Base-by-base conservation (phyloP, 2,329 filamentous ascomycete species). In the Elsinoe arachidis region DNA sequence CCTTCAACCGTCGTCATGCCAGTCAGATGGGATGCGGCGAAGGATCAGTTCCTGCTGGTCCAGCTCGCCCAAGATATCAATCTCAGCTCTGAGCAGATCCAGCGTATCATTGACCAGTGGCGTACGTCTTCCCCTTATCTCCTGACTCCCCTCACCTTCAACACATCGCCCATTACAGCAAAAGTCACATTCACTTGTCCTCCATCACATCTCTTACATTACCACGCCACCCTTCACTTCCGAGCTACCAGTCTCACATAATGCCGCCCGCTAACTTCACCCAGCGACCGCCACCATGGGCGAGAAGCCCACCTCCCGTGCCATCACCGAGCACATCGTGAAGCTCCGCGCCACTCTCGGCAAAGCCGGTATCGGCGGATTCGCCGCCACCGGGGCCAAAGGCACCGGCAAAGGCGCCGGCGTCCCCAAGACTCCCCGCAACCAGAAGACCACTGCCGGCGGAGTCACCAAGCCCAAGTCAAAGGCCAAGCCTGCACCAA, bases 311-410 rank as follows among this genome's bases (percentile, higher is more conserved):
- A 60, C 60, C 41, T 26, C 23, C 12, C 59, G 59, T 11, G 60
- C 60, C 47, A 58, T 61, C 15, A 49, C 44, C 23, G 60, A 61
- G 30, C 60, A 58, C 49, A 47, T 61, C 19, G 41, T 56, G 46
- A 62, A 59, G n/a, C 46, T 61, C 17, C 58, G 58, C 51, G 19
- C 39, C 14, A 30, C 19, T 2, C 23, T 47, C 10, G 41, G 43
- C n/a, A 46, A 49, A 15, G 30, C 54, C 5, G 54, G 54, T 7
- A 26, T 44, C 9, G 26, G 7, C 4, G 21, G 11, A 2, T 38
- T 30, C 41, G 17, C 26, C 9, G 15, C 33, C 30, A 56, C 19
- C n/a, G 43, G 41, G 26, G 54, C 54, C 30, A 49, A 19, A 35
- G 53, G 35, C 2, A 26, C 14, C 3, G 38, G 35, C 38, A 41